phyloP scores from a whole-genome alignment of 169 alveolate genomes.

The Cystoisospora suis region DNA sequence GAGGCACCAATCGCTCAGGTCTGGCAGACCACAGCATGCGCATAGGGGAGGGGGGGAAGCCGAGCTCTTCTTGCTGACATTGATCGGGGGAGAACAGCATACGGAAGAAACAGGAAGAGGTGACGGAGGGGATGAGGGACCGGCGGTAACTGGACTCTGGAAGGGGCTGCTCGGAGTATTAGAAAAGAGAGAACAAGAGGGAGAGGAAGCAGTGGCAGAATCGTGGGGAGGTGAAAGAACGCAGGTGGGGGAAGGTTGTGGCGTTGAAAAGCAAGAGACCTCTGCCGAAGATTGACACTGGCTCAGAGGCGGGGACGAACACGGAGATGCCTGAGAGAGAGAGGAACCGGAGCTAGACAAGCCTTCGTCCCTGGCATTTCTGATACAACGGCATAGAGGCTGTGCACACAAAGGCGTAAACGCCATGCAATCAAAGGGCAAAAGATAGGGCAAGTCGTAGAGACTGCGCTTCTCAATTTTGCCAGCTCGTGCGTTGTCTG shows the following conservation, averaged over 20 bases:
- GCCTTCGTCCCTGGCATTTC: too few relatives aligned
- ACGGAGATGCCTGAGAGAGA: background rate
- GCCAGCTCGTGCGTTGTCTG: background rate
- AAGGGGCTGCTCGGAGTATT: too few relatives aligned
- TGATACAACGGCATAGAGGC: background rate
- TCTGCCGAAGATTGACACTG: background rate
- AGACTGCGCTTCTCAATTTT: background rate
- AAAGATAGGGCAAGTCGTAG: background rate
- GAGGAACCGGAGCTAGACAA: background rate
- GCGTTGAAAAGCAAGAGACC: background rate
- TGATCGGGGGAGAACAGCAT: too few relatives aligned
- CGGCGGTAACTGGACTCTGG: too few relatives aligned
- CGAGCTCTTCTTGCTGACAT: too few relatives aligned
- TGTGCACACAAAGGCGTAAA: slow-evolving; percentile 6
- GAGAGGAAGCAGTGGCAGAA: too few relatives aligned
- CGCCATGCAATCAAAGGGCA: background rate
- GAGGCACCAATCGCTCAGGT: slow-evolving; percentile 8
- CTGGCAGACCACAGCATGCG: slow-evolving; percentile 5
- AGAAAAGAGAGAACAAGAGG: background rate
- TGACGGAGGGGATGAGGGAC: too few relatives aligned
- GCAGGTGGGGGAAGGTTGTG: background rate
- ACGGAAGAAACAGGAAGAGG: too few relatives aligned
- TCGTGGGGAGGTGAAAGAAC: too few relatives aligned
- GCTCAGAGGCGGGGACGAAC: background rate
- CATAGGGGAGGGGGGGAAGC: background rate